Percentiles rank a stretch among this genome's conserved stretches.
Evolutionary conservation across 2,329 filamentous ascomycete genomes (phyloP).

Genomic region (Fusarium sp.): DNA sequence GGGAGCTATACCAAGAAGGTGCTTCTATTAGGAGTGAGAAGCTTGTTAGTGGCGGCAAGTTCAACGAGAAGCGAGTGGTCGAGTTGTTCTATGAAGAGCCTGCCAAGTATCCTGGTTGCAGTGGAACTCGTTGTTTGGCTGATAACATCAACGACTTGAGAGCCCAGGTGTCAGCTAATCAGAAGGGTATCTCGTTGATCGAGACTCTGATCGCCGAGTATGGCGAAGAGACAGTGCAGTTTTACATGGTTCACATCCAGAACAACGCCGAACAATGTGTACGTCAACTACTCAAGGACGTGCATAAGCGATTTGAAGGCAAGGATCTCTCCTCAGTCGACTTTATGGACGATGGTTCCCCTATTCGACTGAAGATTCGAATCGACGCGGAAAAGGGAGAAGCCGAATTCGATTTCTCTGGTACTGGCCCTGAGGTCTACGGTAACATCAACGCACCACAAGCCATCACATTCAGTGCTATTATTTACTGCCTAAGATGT

Average conservation of each 20-base stretch:
- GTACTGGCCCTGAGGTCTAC: conserved; percentile 83
- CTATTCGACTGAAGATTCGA: conserved; percentile 77
- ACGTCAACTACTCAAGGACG: conserved; percentile 75
- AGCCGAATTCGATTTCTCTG: conserved; percentile 82
- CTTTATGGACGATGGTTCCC: conserved; percentile 86
- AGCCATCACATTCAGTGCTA: conserved; percentile 86
- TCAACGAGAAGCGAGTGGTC: conserved; percentile 80
- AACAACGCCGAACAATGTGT: conserved; percentile 82
- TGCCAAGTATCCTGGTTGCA: conserved; percentile 78
- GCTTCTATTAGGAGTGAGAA: conserved; percentile 73
- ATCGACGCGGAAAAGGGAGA: conserved; percentile 81
- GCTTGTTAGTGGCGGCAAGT: conserved; percentile 78
- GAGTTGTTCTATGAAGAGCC: conserved; percentile 80
- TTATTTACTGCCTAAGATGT: conserved; percentile 85
- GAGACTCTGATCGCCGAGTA: conserved; percentile 80
- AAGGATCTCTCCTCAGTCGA: conserved; percentile 77
- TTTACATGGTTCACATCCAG: conserved; percentile 87
- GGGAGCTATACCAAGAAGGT: conserved; percentile 71
- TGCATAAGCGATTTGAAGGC: conserved; percentile 76
- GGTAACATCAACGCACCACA: conserved; percentile 84
- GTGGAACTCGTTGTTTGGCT: conserved; percentile 79
- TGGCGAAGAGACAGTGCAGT: conserved; percentile 79
- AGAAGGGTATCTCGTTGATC: conserved; percentile 87
- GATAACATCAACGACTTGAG: conserved; percentile 88
- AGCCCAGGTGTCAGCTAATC: conserved; percentile 85